Conservation (phyloP, 495 filamentous ascomycete genomes). For the Penicillium robsamsonii region DNA sequence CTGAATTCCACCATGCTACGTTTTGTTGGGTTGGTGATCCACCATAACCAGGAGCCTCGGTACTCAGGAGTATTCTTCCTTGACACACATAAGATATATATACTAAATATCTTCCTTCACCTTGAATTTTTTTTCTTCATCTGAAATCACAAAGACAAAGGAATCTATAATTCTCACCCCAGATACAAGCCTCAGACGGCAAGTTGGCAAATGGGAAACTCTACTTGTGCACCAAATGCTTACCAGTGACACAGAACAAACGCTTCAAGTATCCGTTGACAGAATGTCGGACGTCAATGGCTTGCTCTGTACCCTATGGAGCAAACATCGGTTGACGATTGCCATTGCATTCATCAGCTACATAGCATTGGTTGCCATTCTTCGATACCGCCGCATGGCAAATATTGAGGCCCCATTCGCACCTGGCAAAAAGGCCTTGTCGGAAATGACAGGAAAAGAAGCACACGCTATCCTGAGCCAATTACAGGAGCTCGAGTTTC, state of each 20-base stretch:
- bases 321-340: background rate
- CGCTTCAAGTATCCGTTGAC: background rate
- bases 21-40: constrained; percentile 4
- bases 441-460: constrained; percentile 35
- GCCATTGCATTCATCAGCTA: constrained; percentile 1
- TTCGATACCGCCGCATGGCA: constrained; percentile 20
- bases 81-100: background rate
- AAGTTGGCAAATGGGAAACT: background rate
- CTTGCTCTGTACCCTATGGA: background rate
- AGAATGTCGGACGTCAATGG: background rate
- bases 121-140: background rate
- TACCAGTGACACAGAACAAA: background rate
- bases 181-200: background rate
- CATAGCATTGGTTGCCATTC: constrained; percentile 9
- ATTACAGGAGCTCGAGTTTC: constrained; percentile 34
- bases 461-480: constrained; percentile 28
- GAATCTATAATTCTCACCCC: background rate
- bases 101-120: background rate
- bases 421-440: constrained; percentile 21
- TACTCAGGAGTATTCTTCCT: background rate
- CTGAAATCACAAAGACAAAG: background rate
- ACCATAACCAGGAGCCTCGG: background rate
- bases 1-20: background rate
- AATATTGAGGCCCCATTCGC: constrained; percentile 17
- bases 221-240: background rate